Evolutionary conservation across 2,329 filamentous ascomycete genomes (phyloP), one percentile per base, ranked within the genome.

Genomic region (Diaporthe vexans): DNA sequence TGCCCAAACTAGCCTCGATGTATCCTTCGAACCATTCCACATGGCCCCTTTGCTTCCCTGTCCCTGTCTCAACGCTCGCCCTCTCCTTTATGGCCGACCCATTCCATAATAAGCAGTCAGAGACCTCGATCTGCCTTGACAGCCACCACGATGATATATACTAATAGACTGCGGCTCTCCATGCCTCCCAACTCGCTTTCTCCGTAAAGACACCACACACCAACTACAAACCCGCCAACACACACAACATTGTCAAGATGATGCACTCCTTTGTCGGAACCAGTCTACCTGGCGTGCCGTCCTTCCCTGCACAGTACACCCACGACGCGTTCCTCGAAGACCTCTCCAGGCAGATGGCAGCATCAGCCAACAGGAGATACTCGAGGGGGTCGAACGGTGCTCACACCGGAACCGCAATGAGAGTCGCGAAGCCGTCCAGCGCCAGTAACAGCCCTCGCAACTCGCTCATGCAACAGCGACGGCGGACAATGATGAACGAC

Each of bases 361-460:
- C 84, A 52, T 85, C 86, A 48, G 86, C 88, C 73, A 81, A 85
- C 37, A 85, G 88, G 63, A 85, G 86, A 75, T 82, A 85, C 76
- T 89, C 89, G 29, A 85, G 87, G 76, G 82, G 84, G 33, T 87
- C 88, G 11, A 87, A 85, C 76, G 85, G 87, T 77, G 88, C 87
- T 81, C 87, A 86, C 79, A 83, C 81, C 67, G 85, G 83, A 77
- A 84, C 83, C 75, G 83, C 85, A 74, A 91, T 90, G 88, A 88
- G 92, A 75, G 85, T 94, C 52, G 84, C 83, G 73, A 94, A 94
- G 82, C 91, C 92, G 19, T 89, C 85, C 77, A 94, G 92, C 82
- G 88, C 91, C 77, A 93, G 87, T 85, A 94, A 90, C 83, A 94
- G 93, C 81, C 93, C 92, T 19, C 87, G 91, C 78, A 86, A 86